These are phyloP conservation scores for Elongisporangium undulatum DNA, from an alignment of 352 stramenopile genomes.

Conservation along the genomic window DNA sequence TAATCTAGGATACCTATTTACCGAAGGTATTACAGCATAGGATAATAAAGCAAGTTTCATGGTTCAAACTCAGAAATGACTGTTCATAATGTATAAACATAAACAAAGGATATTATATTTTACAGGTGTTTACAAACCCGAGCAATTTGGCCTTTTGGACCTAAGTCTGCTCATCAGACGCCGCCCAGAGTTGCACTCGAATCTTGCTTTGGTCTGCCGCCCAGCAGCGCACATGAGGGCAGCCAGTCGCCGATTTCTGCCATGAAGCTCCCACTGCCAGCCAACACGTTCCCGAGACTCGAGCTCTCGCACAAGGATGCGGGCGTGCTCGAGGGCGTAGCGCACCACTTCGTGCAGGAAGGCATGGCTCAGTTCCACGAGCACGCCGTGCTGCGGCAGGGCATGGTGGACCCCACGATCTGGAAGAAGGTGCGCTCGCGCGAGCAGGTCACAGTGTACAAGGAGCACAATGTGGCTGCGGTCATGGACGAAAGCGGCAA, in stretches of 20 bases:
- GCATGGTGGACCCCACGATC: slow-evolving; percentile 23
- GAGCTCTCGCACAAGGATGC: slow-evolving; percentile 22
- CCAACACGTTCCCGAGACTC: slow-evolving; percentile 40
- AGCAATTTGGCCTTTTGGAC: too few relatives aligned
- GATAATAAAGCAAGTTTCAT: too few relatives aligned
- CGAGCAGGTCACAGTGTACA: slow-evolving; percentile 26
- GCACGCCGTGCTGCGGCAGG: slow-evolving; percentile 21
- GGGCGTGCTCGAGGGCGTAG: slow-evolving; percentile 8
- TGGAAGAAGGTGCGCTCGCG: slow-evolving; percentile 30
- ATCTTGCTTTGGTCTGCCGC: background rate
- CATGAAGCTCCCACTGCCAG: slow-evolving; percentile 51
- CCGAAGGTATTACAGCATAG: too few relatives aligned
- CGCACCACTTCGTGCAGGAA: background rate
- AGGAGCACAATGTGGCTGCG: slow-evolving; percentile 12
- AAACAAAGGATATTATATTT: background rate
- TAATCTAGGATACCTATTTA: background rate
- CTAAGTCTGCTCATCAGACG: background rate
- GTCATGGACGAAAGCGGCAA: slow-evolving; percentile 4
- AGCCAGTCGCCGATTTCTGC: background rate
- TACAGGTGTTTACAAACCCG: background rate
- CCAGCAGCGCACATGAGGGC: background rate
- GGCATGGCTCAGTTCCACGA: slow-evolving; percentile 27
- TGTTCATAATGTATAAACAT: too few relatives aligned
- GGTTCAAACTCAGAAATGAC: too few relatives aligned
- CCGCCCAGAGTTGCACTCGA: background rate